Evolutionary conservation across 2,329 filamentous ascomycete species (phyloP), one percentile per base, ranked within the genome.

Genomic region (Geosmithia morbida): DNA sequence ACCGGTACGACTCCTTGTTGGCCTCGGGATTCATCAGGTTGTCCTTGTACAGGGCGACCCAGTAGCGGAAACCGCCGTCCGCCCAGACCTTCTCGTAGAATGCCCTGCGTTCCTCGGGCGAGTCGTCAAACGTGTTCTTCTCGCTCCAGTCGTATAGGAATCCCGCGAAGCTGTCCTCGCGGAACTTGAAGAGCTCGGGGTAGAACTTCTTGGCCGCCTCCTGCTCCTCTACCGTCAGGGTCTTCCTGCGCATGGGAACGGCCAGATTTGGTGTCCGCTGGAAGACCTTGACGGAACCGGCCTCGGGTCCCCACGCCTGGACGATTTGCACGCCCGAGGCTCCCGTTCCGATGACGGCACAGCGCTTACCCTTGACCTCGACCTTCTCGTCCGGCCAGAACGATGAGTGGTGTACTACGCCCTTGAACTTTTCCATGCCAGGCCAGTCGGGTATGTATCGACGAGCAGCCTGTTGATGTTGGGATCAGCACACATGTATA

Each of bases 251-350:
- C 76, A 85, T 81, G 0, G 79, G 79, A 0, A 84, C 54, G 0
- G 76, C 77, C 7, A 81, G 63, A 49, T 84, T 85, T 0, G 81
- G 81, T 1, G 79, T 84, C 11, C 81, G 71, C 54, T 84, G 79
- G 58, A 83, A 83, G 37, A 85, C 75, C 2, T 62, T 70, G 20
- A 85, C 52, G 1, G 71, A 60, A 6, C 65, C 68, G 0, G 71
- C 76, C 13, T 67, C 57, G 2, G 72, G 72, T 2, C 70, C 74
- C 59, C 72, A 74, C 47, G 76, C 77, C 52, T 85, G 80, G 1
- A 72, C 69, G 42, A 81, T 72, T 53, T 84, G 80, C 1, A 83
- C 72, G 1, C 79, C 80, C 0, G 77, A 77, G 0, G 79, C 75
- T 1, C 80, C 80, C 0, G 78, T 83, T 13, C 81, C 80, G 33